These are phyloP conservation scores for Pelargonium nanum DNA, from an alignment of 345 rosid genomes.

Conservation along the genomic window DNA sequence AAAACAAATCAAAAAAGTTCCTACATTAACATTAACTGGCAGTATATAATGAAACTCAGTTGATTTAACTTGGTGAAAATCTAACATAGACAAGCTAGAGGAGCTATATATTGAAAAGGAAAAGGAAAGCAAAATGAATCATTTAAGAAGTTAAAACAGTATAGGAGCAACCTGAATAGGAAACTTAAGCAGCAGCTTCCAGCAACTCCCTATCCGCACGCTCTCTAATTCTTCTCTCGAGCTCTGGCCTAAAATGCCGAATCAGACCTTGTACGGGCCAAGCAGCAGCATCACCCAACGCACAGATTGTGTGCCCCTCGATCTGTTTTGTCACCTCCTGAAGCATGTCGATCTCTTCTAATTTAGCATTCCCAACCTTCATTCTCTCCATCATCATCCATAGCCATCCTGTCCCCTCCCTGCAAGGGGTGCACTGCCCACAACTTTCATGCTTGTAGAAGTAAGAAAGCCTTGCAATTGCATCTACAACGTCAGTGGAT, in stretches of 20 bases:
- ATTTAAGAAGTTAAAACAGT: not conserved
- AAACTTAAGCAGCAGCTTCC: conserved; percentile 67
- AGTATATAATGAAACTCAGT: no score
- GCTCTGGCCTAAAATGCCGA: conserved; percentile 95
- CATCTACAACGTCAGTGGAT: conserved; percentile 96
- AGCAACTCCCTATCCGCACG: conserved; percentile 86
- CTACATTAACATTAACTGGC: not conserved
- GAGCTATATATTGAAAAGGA: not conserved
- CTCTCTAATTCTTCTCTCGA: conserved; percentile 85
- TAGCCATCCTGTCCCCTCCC: conserved; percentile 97
- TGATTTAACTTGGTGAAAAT: no score
- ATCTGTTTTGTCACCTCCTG: conserved; percentile 97
- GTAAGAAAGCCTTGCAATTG: conserved; percentile 92
- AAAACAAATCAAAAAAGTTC: not conserved
- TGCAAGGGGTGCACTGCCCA: conserved; percentile 98
- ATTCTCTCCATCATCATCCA: conserved; percentile 99
- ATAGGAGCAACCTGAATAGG: conserved; percentile 20
- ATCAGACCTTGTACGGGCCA: conserved; percentile 99
- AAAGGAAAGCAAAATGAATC: not conserved
- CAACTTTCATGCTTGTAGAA: conserved; percentile 99
- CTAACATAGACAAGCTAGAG: no score
- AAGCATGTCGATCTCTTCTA: conserved; percentile 98
- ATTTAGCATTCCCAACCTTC: conserved; percentile 89
- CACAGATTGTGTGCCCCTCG: conserved; percentile 98
- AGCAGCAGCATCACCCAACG: conserved; percentile 98